phyloP scores from a whole-genome alignment of 352 stramenopile species.

The Thalassiosira livingstoniorum region DNA sequence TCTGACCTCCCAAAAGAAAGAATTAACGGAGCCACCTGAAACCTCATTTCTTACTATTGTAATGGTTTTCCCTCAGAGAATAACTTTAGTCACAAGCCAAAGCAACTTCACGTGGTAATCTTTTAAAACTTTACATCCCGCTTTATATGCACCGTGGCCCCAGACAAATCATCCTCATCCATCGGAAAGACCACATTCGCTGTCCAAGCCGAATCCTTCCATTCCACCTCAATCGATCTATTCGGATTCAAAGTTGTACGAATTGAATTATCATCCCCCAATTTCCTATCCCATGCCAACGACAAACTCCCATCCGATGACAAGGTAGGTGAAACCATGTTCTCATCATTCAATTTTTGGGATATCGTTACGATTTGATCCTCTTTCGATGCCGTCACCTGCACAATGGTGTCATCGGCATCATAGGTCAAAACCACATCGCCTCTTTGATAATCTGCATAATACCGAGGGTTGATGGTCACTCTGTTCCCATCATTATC shows the following conservation, averaged over 20 bases:
- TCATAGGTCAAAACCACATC: constrained; percentile 81
- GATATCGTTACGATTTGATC: constrained; percentile 82
- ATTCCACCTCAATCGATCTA: constrained; percentile 83
- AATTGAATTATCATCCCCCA: constrained; percentile 77
- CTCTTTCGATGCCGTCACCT: constrained; percentile 73
- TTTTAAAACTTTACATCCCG: constrained; percentile 85
- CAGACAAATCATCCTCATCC: constrained; percentile 71
- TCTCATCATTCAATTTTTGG: constrained; percentile 82
- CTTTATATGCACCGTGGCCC: constrained; percentile 82
- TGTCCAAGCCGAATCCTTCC: constrained; percentile 81
- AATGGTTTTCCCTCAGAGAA: too few species aligned
- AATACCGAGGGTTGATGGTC: constrained; percentile 79
- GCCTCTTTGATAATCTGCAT: constrained; percentile 62
- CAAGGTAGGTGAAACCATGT: constrained; percentile 80
- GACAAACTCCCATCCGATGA: constrained; percentile 74
- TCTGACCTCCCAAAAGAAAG: too few species aligned
- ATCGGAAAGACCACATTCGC: constrained; percentile 83
- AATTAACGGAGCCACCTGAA: too few species aligned
- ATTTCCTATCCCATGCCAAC: constrained; percentile 77
- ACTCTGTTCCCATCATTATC: constrained; percentile 75
- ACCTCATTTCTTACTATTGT: too few species aligned
- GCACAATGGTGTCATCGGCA: constrained; percentile 74
- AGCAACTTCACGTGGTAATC: too few species aligned
- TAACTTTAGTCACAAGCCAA: too few species aligned
- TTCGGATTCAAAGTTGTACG: constrained; percentile 82